phyloP scores from a whole-genome alignment of 2,329 filamentous ascomycete genomes.

The Fusarium sublunatum region DNA sequence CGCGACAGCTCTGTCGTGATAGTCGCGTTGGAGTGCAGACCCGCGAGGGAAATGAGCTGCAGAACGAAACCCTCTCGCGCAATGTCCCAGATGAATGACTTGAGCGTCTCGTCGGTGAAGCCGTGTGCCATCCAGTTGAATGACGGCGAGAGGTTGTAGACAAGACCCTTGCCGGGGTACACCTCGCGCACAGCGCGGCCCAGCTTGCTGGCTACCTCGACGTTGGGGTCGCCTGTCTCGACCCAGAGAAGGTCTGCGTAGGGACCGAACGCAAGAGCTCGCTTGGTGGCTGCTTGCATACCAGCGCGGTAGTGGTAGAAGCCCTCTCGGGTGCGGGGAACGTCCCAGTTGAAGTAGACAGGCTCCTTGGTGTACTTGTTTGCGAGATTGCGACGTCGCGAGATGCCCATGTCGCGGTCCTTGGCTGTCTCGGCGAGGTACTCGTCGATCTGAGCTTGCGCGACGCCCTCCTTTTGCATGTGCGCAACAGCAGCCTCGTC shows the following conservation, averaged over 20 bases:
- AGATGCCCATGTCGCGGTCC: conserved; percentile 80
- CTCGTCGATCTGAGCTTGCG: conserved; percentile 70
- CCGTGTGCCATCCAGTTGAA: conserved; percentile 99
- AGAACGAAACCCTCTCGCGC: conserved; percentile 84
- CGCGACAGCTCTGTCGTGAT: conserved; percentile 79
- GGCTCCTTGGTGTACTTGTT: conserved; percentile 72
- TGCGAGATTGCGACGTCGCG: conserved; percentile 79
- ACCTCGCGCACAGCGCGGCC: conserved; percentile 77
- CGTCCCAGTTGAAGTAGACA: conserved; percentile 89
- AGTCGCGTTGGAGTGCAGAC: conserved; percentile 73
- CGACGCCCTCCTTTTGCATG: conserved; percentile 72
- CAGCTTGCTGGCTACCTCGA: conserved; percentile 79
- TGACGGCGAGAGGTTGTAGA: conserved; percentile 95
- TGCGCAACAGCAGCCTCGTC: conserved; percentile 89
- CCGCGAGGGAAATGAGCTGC: conserved; percentile 74
- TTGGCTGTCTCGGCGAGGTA: conserved; percentile 72
- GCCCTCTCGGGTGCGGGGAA: conserved; percentile 91
- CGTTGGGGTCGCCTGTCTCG: conserved; percentile 90
- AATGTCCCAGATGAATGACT: conserved; percentile 96
- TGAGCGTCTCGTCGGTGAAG: conserved; percentile 83
- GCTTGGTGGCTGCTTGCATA: conserved; percentile 88
- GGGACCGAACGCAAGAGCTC: conserved; percentile 88
- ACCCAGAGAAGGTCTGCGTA: conserved; percentile 97
- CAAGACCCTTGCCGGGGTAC: conserved; percentile 84
- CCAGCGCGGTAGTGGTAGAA: conserved; percentile 92